phyloP scores from a whole-genome alignment of 768 basidiomycete genomes.

The Termitomyces sp. region DNA sequence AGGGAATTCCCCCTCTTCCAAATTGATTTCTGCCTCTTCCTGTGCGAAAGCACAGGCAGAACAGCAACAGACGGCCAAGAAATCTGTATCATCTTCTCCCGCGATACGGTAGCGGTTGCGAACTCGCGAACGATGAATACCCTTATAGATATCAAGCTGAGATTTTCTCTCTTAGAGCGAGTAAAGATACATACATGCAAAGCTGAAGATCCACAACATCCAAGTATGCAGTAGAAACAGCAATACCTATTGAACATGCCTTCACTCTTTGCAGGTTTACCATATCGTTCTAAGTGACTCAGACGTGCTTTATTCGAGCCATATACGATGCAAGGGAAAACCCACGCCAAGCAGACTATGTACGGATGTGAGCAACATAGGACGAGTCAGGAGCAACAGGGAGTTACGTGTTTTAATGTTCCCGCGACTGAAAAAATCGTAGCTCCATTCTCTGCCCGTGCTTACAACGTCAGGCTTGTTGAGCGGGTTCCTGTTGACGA shows the following conservation, averaged over 20 bases:
- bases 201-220: conserved; percentile 19
- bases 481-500: too few relatives aligned
- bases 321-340: conserved; percentile 32
- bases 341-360: conserved; percentile 18
- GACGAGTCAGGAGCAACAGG: neutral
- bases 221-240: conserved; percentile 18
- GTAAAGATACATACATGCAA: conserved; percentile 21
- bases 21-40: too few relatives aligned
- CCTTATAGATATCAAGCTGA: neutral
- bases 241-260: conserved; percentile 25
- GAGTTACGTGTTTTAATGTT: conserved; percentile 16
- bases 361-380: neutral
- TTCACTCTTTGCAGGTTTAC: conserved; percentile 27
- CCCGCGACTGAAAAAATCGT: conserved; percentile 9
- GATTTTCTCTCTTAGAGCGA: neutral
- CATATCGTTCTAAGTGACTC: conserved; percentile 23
- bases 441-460: too few relatives aligned
- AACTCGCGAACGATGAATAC: conserved; percentile 7
- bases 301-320: conserved; percentile 29
- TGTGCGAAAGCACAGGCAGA: conserved; percentile 36
- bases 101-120: conserved; percentile 32
- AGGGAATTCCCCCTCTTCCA: too few relatives aligned
- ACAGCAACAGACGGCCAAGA: conserved; percentile 26
- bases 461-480: too few relatives aligned
- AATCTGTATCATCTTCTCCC: conserved; percentile 30